These are phyloP conservation scores for Cenchrus fungigraminus DNA, from an alignment of 176 grass and related monocot genomes.

Conservation along the genomic window DNA sequence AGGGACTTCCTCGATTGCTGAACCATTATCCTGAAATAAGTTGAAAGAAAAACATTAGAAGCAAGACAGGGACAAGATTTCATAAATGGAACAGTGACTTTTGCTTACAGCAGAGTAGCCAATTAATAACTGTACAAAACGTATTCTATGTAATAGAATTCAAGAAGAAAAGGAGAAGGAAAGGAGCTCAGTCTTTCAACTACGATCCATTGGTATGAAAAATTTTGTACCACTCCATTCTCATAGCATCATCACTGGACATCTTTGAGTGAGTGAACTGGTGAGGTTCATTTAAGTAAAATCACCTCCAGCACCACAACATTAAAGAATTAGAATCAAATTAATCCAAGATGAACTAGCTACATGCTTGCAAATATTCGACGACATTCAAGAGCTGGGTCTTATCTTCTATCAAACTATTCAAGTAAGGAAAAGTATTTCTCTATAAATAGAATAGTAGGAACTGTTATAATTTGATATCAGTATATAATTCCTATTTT, in stretches of 20 bases:
- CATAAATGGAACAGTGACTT: slow-evolving; percentile 8
- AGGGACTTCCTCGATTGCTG: slow-evolving; percentile 45
- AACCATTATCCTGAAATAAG: slow-evolving; percentile 66
- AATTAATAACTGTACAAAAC: slow-evolving; percentile 32
- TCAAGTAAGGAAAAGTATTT: slow-evolving; percentile 31
- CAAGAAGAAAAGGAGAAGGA: background rate
- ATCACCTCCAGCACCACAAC: background rate
- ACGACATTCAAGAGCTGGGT: slow-evolving; percentile 1
- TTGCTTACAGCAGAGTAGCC: slow-evolving; percentile 21
- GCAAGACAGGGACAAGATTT: slow-evolving; percentile 10
- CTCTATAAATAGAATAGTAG: background rate
- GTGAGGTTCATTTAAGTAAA: background rate
- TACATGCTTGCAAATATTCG: background rate
- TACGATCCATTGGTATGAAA: background rate
- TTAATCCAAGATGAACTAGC: background rate
- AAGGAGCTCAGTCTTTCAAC: slow-evolving; percentile 1
- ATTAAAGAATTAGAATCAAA: background rate
- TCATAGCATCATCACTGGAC: background rate
- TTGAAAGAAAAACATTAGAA: slow-evolving; percentile 44
- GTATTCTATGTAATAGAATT: background rate
- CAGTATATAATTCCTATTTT: background rate
- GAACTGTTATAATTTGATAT: slow-evolving; percentile 4
- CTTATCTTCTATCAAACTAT: background rate
- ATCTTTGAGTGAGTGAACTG: background rate
- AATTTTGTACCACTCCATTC: background rate